A percentile compares a stretch with the other conserved stretches of the same genome.
Evolutionary conservation across 305 asterid species (phyloP).

Genomic region (Petunia hybrid): DNA sequence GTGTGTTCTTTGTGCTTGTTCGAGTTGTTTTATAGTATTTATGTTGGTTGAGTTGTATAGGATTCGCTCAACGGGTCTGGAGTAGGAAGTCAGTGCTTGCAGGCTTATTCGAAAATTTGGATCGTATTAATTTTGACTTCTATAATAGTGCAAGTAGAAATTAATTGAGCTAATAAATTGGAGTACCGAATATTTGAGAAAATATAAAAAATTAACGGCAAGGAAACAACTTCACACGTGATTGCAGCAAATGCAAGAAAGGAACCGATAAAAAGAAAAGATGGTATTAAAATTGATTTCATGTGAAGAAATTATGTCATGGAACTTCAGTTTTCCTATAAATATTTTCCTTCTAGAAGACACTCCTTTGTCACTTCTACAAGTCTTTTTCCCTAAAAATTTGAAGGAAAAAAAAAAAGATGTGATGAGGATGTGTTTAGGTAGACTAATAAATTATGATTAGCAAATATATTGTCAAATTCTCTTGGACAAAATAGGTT

Average conservation of each 20-base stretch:
- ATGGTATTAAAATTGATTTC: neutral
- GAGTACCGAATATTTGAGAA: too few species aligned
- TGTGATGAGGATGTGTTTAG: constrained; percentile 6
- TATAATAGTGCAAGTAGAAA: too few species aligned
- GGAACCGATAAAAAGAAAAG: neutral
- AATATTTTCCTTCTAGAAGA: constrained; percentile 9
- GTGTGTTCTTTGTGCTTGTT: too few species aligned
- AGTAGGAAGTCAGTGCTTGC: too few species aligned
- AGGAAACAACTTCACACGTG: too few species aligned
- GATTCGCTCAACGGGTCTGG: too few species aligned
- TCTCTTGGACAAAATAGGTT: constrained; percentile 20
- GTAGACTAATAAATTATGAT: neutral
- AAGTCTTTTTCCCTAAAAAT: neutral
- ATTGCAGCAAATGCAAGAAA: neutral
- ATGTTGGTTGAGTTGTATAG: too few species aligned
- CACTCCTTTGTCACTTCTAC: neutral
- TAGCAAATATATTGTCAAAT: constrained; percentile 23
- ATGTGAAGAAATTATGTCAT: neutral
- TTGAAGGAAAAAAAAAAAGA: neutral
- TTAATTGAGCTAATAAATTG: too few species aligned
- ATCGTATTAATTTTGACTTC: too few species aligned
- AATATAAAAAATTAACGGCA: too few species aligned
- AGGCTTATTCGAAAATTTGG: too few species aligned
- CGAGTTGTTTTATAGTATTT: too few species aligned
- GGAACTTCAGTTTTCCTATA: neutral